phyloP scores from a whole-genome alignment of 2,329 filamentous ascomycete species.

The Phoma sp. region DNA sequence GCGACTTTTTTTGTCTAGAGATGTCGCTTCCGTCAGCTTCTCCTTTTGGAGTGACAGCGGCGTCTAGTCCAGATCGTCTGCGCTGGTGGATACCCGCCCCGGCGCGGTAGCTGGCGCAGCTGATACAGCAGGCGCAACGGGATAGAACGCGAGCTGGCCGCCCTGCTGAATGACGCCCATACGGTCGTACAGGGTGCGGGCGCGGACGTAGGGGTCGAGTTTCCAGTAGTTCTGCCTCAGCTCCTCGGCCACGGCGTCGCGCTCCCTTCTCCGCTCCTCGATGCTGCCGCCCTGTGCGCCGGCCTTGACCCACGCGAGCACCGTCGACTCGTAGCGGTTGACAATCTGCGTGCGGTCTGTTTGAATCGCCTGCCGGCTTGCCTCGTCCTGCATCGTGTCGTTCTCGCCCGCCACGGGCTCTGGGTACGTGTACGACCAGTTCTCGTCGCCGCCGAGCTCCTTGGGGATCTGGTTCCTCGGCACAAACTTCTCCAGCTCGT shows the following conservation, averaged over 20 bases:
- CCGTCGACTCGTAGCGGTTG: constrained; percentile 74
- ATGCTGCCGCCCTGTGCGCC: constrained; percentile 49
- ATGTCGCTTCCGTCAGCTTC: too few species aligned
- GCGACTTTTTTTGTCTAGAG: too few species aligned
- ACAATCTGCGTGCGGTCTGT: constrained; percentile 70
- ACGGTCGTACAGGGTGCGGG: constrained; percentile 84
- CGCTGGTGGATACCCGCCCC: constrained; percentile 31
- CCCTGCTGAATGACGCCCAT: constrained; percentile 71
- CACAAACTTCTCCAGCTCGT: constrained; percentile 81
- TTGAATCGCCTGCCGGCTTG: constrained; percentile 68
- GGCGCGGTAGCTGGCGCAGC: constrained; percentile 9
- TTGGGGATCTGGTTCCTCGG: constrained; percentile 72
- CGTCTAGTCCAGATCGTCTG: constrained; percentile 46
- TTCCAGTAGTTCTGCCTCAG: constrained; percentile 83
- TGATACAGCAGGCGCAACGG: constrained; percentile 32
- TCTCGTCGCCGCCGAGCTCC: constrained; percentile 84
- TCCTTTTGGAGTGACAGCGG: too few species aligned
- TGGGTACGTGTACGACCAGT: constrained; percentile 82
- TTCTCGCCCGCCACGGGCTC: constrained; percentile 82
- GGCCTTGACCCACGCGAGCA: constrained; percentile 74
- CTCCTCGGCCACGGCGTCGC: constrained; percentile 66
- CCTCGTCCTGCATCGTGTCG: constrained; percentile 68
- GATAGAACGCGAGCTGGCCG: constrained; percentile 77
- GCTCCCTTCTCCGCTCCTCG: constrained; percentile 61
- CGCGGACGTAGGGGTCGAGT: constrained; percentile 84